These are phyloP conservation scores for Chytriomyces hyalinus DNA, from an alignment of 192 early-diverging fungal genomes.

Conservation along the genomic window DNA sequence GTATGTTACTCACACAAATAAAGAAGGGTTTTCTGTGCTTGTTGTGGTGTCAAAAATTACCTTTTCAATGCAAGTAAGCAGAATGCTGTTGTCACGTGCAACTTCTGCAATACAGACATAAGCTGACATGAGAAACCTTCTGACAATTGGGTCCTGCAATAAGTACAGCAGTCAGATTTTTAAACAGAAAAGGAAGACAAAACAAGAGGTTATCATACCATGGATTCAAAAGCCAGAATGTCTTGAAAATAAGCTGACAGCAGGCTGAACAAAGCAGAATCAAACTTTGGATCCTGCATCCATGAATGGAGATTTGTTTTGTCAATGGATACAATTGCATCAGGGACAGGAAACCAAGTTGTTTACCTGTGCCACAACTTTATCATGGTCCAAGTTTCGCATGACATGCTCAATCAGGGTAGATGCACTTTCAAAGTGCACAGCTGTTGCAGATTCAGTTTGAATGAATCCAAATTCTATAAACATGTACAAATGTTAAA, in stretches of 20 bases:
- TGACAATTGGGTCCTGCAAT: constrained; percentile 27
- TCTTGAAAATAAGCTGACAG: not conserved
- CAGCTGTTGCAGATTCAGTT: not conserved
- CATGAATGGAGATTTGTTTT: not conserved
- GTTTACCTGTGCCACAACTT: not conserved
- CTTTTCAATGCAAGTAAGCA: constrained; percentile 42
- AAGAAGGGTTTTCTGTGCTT: not conserved
- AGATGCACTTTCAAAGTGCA: not conserved
- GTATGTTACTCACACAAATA: too few relatives aligned
- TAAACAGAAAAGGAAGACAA: constrained; percentile 1
- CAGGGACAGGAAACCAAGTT: not conserved
- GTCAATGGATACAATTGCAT: not conserved
- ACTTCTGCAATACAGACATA: constrained; percentile 39
- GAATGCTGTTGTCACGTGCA: constrained; percentile 2
- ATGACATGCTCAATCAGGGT: constrained; percentile 11
- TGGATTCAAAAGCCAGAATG: not conserved
- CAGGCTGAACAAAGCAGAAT: not conserved
- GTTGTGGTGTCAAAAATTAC: constrained; percentile 7
- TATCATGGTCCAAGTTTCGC: not conserved
- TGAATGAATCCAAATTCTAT: not conserved
- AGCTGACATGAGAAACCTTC: constrained; percentile 34
- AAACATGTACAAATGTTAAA: not conserved
- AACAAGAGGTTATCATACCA: not conserved
- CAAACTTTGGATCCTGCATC: not conserved
- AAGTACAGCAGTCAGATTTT: constrained; percentile 24